Evolutionary conservation across 306 rosid species (phyloP).

Genomic region (Hylodesmum podocarpum): DNA sequence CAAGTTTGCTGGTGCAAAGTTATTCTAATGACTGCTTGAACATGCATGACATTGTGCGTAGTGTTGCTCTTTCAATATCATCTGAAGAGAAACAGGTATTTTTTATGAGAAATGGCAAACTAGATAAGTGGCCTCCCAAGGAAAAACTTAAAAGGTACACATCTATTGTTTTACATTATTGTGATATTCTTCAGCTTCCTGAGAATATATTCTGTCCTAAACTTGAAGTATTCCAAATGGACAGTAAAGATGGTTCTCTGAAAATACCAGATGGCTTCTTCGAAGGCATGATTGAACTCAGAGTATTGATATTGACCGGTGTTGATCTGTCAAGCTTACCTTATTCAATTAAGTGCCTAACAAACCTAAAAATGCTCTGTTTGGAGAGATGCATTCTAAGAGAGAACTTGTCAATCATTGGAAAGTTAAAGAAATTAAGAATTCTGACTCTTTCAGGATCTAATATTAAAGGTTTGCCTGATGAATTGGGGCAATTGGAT

Average conservation of each 20-base stretch:
- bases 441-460: conserved; percentile 24
- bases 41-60: not conserved
- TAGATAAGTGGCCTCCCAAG: conserved; percentile 23
- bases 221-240: not conserved
- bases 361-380: conserved; percentile 3
- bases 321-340: not conserved
- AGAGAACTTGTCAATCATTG: not conserved
- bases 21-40: not conserved
- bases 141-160: not conserved
- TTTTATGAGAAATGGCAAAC: not conserved
- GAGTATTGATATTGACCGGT: not conserved
- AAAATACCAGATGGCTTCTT: not conserved
- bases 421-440: conserved; percentile 21
- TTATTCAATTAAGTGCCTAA: not conserved
- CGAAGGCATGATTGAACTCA: conserved; percentile 2
- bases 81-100: not conserved
- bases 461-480: not conserved
- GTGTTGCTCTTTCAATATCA: conserved; percentile 14
- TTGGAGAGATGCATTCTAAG: conserved; percentile 9
- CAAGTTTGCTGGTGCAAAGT: not conserved
- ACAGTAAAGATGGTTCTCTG: not conserved
- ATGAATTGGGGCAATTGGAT: not conserved
- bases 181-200: conserved; percentile 3
- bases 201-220: not conserved
- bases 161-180: not conserved